Base-by-base conservation (phyloP, 225 moss, liverwort and hornwort species). In the Bryum argenteum region DNA sequence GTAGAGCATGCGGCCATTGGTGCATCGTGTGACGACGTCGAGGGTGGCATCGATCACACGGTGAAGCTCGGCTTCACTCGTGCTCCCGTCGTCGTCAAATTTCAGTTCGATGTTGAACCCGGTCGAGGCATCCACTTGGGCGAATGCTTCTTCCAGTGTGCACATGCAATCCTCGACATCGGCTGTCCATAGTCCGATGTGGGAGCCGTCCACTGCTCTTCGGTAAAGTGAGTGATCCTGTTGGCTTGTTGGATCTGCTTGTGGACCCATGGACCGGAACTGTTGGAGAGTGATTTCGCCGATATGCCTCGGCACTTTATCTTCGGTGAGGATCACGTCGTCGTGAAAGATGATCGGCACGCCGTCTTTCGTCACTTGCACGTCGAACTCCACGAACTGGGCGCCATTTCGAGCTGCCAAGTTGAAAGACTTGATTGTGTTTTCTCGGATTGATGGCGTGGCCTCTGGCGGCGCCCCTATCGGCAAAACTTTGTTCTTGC, bases 21-120 rank as follows among this genome's bases (percentile, higher is more conserved):
- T 82, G 5, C 63, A 86, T 2, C 47, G 75, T 3, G 64, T 43
- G 22, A 93, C 89, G 28, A 81, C 83, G 5, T 38, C 33, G 9
- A 93, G 8, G 22, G 85, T 80, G 8, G 90, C 90, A 17, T 78
- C 61, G 9, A 93, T 86, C 9, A 82, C 83, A 8, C 90, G 89
- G 58, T 77, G 79, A 14, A 91, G 41, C 72, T 93, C 96, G 11
- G 33, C 51, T 1, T 89, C 83, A 3, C 90, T 24, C 0, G 84
- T 89, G 2, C 26, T 28, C 0, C 79, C 77, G 18, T 60, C 69
- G 15, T 90, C 84, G 61, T 89, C 83, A 44, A 96, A 93, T 67
- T 96, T 96, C 40, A 91, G 57, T 73, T 96, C 96, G 8, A 96
- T 89, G 73, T 96, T 91, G 70, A 96, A 96, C 1, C 96, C 96